Base-by-base conservation (phyloP, 345 rosid species). In the Trapa bicornis region DNA sequence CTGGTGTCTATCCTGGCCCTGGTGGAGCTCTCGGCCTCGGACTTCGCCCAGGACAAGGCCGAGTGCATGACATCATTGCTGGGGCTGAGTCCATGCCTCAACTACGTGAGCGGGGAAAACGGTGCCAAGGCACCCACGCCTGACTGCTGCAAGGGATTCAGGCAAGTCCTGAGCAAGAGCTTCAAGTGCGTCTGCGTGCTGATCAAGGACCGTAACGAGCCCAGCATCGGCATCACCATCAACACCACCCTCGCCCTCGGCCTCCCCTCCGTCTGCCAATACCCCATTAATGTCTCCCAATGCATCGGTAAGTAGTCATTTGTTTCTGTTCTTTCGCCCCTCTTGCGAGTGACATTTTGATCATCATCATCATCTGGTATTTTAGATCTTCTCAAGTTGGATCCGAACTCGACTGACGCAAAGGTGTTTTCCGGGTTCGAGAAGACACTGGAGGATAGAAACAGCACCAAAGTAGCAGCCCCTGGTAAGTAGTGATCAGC, bases 81-180 rank as follows among this genome's bases (percentile, higher is more conserved):
- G 6, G 79, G 81, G 35, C 79, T 92, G 2, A 76, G 91, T 14
- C 57, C 91, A 0, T 92, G 96, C 56, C 79, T 92, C n/a, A 80
- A 93, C 2, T 92, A 84, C 16, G 96, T 84, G 6, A 83, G 96
- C 32, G 93, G 93, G 3, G 64, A 78, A 0, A 76, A 22, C 29
- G 29, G 29, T 22, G 29, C 86, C 2, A 86, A 80, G 68, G 74
- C 79, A 37, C 98, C 96, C 0, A 79, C 93, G 29, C 37, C 72
- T 4, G 96, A 87, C 53, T 92, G 98, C 64, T 92, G 98, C 78
- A 64, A 67, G 1, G 96, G 96, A 13, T 75, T 92, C 12, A 80
- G 79, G 43, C 80, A 78, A 58, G 87, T 87, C 47, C 65, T 89
- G 2, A 74, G 63, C 2, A 87, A 83, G 76, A 87, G 91, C 82